Evolutionary conservation across 345 rosid genomes (phyloP), one percentile per base, ranked within the genome.

Genomic region (Camelina laxa): DNA sequence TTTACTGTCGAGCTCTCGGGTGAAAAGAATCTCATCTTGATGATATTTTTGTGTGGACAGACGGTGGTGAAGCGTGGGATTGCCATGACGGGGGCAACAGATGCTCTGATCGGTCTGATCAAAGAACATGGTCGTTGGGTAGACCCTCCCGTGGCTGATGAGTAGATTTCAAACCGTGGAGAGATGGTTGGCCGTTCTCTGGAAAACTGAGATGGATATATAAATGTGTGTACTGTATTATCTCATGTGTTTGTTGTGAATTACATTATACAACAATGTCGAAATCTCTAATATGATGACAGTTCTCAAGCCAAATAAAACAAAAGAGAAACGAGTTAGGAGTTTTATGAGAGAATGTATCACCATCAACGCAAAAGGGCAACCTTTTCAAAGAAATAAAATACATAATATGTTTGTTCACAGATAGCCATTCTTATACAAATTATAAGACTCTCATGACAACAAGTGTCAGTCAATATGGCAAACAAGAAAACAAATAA

Each of bases 101-200:
- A 90, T 64, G 97, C 99, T 19, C 75, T 92, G 80, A 95, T 95
- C 73, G 86, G 91, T 76, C 89, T 95, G 45, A 90, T 95, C 64
- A 95, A 92, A 82, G 99, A 92, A 64, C 86, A 95, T 15, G 96
- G 96, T n/a, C 97, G 97, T 30, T 89, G 97, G 97, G 91, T 82
- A 2, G 91, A 92, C 19, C 94, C 96, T 36, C 85, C 96, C 0
- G 65, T 79, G 14, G 94, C 86, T 60, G 97, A 87, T 13, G 81
- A 78, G 65, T 72, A 72, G 65, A 62, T 9, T 73, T 15, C 33
- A 22, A 41, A 62, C 15, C 27, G 36, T 2, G 31, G 19, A 45
- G 19, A 45, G 30, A 67, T 39, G 14, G 56, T 20, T 15, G 38
- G 35, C 30, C 74, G 31, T 24, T 48, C 33, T 16, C 60, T 48